Evolutionary conservation across 2,329 filamentous ascomycete genomes (phyloP), one percentile per base, ranked within the genome.

Genomic region (Gyromitra esculenta): DNA sequence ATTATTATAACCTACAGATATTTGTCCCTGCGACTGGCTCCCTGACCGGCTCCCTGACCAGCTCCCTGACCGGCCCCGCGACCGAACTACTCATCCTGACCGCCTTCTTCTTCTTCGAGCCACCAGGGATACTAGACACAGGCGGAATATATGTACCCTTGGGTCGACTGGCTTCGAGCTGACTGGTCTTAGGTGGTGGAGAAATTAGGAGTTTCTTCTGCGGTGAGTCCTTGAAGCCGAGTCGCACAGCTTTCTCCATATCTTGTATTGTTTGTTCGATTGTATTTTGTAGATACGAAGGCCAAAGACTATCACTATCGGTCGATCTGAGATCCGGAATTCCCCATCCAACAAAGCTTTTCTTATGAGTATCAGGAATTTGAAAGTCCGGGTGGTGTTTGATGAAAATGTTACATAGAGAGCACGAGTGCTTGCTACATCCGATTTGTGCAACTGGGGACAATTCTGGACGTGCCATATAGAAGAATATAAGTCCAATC

Each of bases 231-330:
- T 48, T 48, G 25, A 64, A 64, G 8, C n/a, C 60, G 15, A 48
- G 21, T 64, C 60, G 45, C 39, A 50, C 60, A 15, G 60, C 60
- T 48, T 41, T 64, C 45, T 64, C 60, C 60, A 64, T 31, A 64
- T 64, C 60, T 25, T 25, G 60, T 8, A 64, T 64, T 25, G 60
- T 64, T 64, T 64, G n/a, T 64, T 35, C 39, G 31, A 50, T 64
- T 35, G 60, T 50, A 15, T 64, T 15, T 48, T 48, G 41, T 2
- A 64, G 45, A 25, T 45, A 45, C 35, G 31, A 48, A 64, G 39
- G 21, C 37, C 39, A 64, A 8, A 9, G 21, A 8, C 13, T 39
- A 43, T 59, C 15, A 39, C 56, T 18, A 8, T 39, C 39, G 13
- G 35, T 39, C 31, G 25, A 39, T 13, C 31, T 13, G 35, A 50